Evolutionary conservation across 805 yeast genomes (phyloP).

Genomic region (Candida ortonii): DNA sequence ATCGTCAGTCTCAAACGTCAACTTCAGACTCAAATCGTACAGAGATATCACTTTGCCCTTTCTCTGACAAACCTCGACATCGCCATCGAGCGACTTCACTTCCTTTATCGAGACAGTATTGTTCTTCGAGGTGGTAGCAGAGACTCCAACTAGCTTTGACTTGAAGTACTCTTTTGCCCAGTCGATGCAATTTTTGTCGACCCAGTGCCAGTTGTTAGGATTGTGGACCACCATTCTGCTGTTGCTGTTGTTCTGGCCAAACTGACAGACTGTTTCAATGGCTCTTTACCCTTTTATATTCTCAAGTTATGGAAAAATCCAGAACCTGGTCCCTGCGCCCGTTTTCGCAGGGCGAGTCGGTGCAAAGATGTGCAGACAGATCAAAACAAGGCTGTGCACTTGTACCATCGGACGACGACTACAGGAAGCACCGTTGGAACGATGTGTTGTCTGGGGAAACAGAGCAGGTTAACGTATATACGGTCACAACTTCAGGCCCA

Average conservation of each 20-base stretch:
- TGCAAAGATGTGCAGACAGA: no score
- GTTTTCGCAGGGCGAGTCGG: no score
- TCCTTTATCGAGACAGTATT: slow-evolving; percentile 37
- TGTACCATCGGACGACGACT: no score
- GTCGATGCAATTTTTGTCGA: slow-evolving; percentile 90
- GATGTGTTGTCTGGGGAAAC: no score
- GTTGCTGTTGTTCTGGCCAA: not conserved
- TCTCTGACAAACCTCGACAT: slow-evolving; percentile 94
- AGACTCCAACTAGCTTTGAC: slow-evolving; percentile 53
- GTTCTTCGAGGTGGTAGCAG: slow-evolving; percentile 33
- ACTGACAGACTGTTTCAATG: not conserved
- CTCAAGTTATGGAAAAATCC: not conserved
- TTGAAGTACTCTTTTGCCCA: slow-evolving; percentile 84
- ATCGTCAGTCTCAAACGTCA: slow-evolving; percentile 52
- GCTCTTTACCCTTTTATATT: not conserved
- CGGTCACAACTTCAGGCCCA: slow-evolving; percentile 30
- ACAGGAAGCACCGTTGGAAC: no score
- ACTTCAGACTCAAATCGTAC: slow-evolving; percentile 71
- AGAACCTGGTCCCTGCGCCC: no score
- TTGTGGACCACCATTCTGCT: slow-evolving; percentile 82
- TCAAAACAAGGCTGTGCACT: no score
- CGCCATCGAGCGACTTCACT: slow-evolving; percentile 78
- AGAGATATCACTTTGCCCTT: slow-evolving; percentile 93
- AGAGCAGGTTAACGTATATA: no score
- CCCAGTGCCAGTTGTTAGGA: slow-evolving; percentile 99